Percentiles rank a stretch among this genome's conserved stretches.
phyloP scores from a whole-genome alignment of 202 grass and related monocot species.

The Bolboschoenoplectus hybrid region DNA sequence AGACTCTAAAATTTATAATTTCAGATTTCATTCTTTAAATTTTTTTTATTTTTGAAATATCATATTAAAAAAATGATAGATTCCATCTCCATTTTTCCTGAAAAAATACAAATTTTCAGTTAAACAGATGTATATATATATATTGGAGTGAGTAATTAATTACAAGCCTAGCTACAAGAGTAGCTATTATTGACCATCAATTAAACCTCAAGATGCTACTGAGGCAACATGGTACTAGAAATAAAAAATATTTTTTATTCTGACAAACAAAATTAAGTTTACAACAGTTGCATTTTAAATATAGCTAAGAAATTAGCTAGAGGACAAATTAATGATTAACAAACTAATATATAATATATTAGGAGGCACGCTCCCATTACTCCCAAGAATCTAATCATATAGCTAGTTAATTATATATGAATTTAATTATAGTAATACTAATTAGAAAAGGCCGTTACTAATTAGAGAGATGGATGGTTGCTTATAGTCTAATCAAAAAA shows the following conservation, averaged over 20 bases:
- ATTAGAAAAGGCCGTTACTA: not conserved
- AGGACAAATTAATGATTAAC: conserved; percentile 24
- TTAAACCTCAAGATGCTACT: not conserved
- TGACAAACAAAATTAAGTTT: not conserved
- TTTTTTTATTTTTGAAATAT: no score
- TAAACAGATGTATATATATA: not conserved
- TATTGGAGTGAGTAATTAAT: not conserved
- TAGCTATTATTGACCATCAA: not conserved
- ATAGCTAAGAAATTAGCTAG: not conserved
- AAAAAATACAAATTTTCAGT: not conserved
- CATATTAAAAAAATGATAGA: no score
- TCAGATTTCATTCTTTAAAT: no score
- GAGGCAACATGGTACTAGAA: not conserved
- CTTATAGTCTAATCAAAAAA: conserved; percentile 17
- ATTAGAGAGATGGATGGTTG: conserved; percentile 18
- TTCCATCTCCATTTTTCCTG: not conserved
- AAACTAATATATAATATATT: not conserved
- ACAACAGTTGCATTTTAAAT: not conserved
- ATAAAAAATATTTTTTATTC: not conserved
- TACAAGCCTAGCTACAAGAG: not conserved
- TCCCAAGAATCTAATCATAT: conserved; percentile 38
- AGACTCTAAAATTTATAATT: no score
- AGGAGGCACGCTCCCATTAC: not conserved
- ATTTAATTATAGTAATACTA: no score
- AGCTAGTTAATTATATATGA: not conserved